Evolutionary conservation across 1,284 basidiomycete genomes (phyloP), one percentile per base, ranked within the genome.

Genomic region (Amylostereum areolatum): DNA sequence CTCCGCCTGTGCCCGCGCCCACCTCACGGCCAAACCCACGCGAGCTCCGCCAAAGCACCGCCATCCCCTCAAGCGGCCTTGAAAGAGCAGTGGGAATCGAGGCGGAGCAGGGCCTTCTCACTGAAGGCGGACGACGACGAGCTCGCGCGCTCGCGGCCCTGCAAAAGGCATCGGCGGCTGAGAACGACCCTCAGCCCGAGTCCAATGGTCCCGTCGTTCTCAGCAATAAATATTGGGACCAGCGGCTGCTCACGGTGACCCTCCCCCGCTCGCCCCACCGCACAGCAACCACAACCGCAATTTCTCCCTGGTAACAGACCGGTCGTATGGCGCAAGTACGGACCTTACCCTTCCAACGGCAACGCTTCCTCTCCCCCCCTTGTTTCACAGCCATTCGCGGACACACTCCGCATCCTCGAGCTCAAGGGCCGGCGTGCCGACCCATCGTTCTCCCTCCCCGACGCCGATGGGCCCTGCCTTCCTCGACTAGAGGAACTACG

Each of bases 11-110:
- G 10, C 47, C 64, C 7, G 42, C 48, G 9, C 46, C 57, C n/a
- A 57, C 60, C 39, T 43, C 52, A 10, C 47, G 35, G 30, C 45
- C 25, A 5, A 24, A 8, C 10, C 42, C 11, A 12, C 27, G 50
- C 59, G 24, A 41, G 53, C 54, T 37, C 41, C 39, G 51, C 50
- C 8, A 28, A 43, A 36, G n/a, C 43, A 18, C 33, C n/a, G 33
- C 40, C 43, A 28, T 59, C 51, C 46, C 48, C 55, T 3, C 51
- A 46, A 32, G 37, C 59, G 37, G 60, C 60, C 37, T 62, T 73
- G 28, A 88, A 85, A 59, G 86, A 89, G 58, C 61, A 72, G 30
- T 89, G 86, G 86, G 86, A 89, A 75, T 87, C 29, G 86, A 89
- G 55, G 84, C 82, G 1, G 85, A 89, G 56, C 80, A 79, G 54